Evolutionary conservation across 768 basidiomycete genomes (phyloP).

Genomic region (Russula sp.): DNA sequence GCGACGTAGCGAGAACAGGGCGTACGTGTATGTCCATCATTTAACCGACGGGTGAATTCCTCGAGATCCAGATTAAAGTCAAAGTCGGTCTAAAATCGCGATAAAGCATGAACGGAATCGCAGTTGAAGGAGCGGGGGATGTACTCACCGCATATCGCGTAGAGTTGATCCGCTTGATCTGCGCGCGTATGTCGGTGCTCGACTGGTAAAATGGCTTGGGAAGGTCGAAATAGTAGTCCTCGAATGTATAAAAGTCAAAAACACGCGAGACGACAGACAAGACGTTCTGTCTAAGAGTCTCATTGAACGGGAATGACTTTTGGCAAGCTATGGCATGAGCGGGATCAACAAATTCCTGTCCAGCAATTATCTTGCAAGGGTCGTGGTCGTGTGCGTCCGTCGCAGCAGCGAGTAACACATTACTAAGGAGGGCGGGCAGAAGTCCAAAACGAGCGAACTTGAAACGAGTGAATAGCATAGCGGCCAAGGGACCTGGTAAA

Average conservation of each 20-base stretch:
- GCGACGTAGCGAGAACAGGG: not conserved
- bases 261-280: conserved; percentile 29
- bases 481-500: not conserved
- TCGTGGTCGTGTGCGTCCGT: not conserved
- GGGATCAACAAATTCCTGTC: conserved; percentile 40
- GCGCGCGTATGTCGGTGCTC: conserved; percentile 45
- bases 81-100: conserved; percentile 47
- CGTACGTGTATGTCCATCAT: conserved; percentile 61
- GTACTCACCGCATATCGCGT: conserved; percentile 39
- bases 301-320: conserved; percentile 34
- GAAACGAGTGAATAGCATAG: not conserved
- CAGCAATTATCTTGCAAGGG: conserved; percentile 32
- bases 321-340: conserved; percentile 43
- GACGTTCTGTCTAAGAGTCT: conserved; percentile 34
- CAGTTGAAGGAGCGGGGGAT: not conserved
- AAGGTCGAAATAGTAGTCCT: conserved; percentile 32
- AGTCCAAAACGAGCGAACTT: not conserved
- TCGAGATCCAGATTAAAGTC: conserved; percentile 56
- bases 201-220: conserved; percentile 39
- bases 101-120: not conserved
- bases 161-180: conserved; percentile 40
- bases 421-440: not conserved
- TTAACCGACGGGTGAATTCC: conserved; percentile 46
- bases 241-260: conserved; percentile 36
- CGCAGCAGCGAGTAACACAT: not conserved